Conservation (phyloP, 495 filamentous ascomycete genomes). For the Penicillium lividum region DNA sequence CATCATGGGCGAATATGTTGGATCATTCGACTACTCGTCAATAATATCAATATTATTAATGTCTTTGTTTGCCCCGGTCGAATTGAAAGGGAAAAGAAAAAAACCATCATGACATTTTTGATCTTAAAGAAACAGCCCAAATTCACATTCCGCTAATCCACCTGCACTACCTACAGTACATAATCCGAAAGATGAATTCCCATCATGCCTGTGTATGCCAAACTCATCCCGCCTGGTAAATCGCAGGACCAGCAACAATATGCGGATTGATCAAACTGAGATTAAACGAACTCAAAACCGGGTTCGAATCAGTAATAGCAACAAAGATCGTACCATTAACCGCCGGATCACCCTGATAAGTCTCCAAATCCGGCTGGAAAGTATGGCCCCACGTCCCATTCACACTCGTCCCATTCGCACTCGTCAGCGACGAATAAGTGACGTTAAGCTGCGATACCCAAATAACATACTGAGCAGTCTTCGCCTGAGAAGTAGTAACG, state of each 20-base stretch:
- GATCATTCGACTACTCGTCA: too few relatives aligned
- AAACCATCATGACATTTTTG: too few relatives aligned
- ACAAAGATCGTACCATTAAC: slow-evolving; percentile 82
- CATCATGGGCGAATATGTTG: too few relatives aligned
- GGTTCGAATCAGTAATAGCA: slow-evolving; percentile 68
- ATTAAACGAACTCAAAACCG: slow-evolving; percentile 77
- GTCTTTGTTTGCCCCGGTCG: too few relatives aligned
- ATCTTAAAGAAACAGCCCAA: too few relatives aligned
- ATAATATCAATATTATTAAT: too few relatives aligned
- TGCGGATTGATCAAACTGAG: slow-evolving; percentile 71
- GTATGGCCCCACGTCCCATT: slow-evolving; percentile 61
- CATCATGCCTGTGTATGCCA: too few relatives aligned
- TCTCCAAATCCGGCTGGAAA: slow-evolving; percentile 64
- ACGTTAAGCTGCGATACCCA: slow-evolving; percentile 86
- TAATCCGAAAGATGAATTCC: too few relatives aligned
- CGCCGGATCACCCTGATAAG: slow-evolving; percentile 65
- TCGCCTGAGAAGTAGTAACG: slow-evolving; percentile 62
- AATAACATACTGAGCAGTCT: slow-evolving; percentile 63
- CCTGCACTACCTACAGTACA: too few relatives aligned
- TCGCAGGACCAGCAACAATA: slow-evolving; percentile 68
- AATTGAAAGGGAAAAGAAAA: too few relatives aligned
- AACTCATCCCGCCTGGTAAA: slow-evolving; percentile 78
- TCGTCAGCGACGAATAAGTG: slow-evolving; percentile 70
- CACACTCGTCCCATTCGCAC: slow-evolving; percentile 50
- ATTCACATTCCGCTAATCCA: too few relatives aligned